Percentiles rank a stretch among this genome's conserved stretches.
phyloP scores from a whole-genome alignment of 208 protist genomes.

The Leishmania arabica region DNA sequence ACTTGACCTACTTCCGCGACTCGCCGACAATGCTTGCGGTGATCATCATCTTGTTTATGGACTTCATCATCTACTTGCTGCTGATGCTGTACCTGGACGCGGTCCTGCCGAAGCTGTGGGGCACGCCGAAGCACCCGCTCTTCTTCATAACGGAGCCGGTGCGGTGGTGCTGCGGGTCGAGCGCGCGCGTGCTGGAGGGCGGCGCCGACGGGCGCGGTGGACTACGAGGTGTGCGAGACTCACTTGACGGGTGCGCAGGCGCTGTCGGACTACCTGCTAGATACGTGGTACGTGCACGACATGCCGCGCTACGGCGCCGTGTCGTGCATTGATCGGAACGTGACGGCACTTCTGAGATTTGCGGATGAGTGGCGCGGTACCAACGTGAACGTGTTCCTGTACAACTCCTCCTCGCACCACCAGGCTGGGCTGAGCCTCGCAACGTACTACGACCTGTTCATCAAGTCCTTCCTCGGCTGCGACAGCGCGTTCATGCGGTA shows the following conservation, averaged over 20 bases:
- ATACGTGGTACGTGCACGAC: constrained; percentile 36
- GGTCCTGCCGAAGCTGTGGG: constrained; percentile 68
- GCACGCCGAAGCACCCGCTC: constrained; percentile 57
- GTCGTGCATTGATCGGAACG: constrained; percentile 19
- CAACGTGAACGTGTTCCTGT: constrained; percentile 10
- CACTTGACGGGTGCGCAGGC: neutral
- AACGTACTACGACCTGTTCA: constrained; percentile 93
- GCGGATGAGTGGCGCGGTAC: neutral
- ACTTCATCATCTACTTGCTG: constrained; percentile 66
- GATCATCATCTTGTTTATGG: constrained; percentile 34
- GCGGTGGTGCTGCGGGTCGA: constrained; percentile 4
- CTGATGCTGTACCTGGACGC: constrained; percentile 76
- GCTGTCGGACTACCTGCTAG: constrained; percentile 56
- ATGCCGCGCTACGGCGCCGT: constrained; percentile 13
- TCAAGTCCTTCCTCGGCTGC: constrained; percentile 37
- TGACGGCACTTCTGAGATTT: neutral
- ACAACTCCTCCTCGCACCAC: constrained; percentile 28
- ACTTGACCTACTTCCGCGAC: constrained; percentile 41
- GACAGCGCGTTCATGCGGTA: constrained; percentile 9
- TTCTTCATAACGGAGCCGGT: constrained; percentile 71
- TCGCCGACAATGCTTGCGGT: constrained; percentile 43
- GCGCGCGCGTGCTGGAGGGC: constrained; percentile 14
- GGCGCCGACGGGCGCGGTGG: constrained; percentile 22
- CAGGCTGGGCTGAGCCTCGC: constrained; percentile 41
- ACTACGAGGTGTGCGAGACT: constrained; percentile 11